A percentile compares a stretch with the other conserved stretches of the same genome.
These are phyloP conservation scores for Haplographium delicatum DNA, from an alignment of 495 filamentous ascomycete genomes.

Conservation along the genomic window DNA sequence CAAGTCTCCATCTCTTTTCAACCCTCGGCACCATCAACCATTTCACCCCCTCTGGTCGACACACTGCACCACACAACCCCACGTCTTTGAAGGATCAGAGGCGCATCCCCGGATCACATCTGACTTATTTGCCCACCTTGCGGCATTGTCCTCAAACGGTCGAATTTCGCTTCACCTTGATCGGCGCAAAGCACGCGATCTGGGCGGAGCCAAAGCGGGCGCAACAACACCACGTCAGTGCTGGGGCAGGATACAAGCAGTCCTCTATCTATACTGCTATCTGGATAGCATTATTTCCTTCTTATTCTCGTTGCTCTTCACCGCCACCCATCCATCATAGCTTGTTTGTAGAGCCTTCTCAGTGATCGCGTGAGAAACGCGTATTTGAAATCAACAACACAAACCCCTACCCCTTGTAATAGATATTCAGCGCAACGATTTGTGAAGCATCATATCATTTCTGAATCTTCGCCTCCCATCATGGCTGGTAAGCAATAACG, in stretches of 20 bases:
- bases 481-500: constrained; percentile 28
- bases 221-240: constrained; percentile 2
- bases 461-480: constrained; percentile 6
- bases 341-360: constrained; percentile 26
- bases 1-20: too few species aligned
- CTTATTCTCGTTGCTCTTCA: constrained; percentile 4
- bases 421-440: constrained; percentile 11
- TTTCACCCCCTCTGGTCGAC: too few species aligned
- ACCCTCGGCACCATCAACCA: too few species aligned
- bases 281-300: constrained; percentile 22
- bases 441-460: constrained; percentile 20
- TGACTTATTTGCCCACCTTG: too few species aligned
- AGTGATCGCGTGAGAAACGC: constrained; percentile 27
- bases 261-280: constrained; percentile 5
- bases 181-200: constrained; percentile 10
- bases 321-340: constrained; percentile 11
- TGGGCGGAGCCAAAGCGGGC: constrained; percentile 1
- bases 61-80: too few species aligned
- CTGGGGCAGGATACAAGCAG: constrained; percentile 7
- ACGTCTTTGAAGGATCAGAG: too few species aligned
- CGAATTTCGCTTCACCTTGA: too few species aligned
- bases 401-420: constrained; percentile 19
- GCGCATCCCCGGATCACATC: not conserved
- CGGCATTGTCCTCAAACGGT: too few species aligned
- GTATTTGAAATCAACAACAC: constrained; percentile 22